Conservation (phyloP, 352 stramenopile genomes). For the Phytopythium vexans region DNA sequence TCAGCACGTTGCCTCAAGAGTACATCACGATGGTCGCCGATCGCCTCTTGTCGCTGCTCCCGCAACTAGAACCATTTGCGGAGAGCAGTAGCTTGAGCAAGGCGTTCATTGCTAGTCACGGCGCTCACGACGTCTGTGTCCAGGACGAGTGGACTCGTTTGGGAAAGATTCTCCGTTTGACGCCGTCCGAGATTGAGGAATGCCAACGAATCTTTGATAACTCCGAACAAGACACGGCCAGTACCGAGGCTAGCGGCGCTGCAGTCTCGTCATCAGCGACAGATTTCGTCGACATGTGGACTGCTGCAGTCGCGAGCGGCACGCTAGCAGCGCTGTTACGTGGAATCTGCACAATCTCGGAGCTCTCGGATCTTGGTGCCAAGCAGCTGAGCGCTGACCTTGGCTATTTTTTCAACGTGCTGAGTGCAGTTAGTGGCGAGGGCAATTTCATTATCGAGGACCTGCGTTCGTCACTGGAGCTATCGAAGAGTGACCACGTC, state of each 20-base stretch:
- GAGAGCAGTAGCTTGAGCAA: slow-evolving; percentile 61
- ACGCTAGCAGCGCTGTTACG: slow-evolving; percentile 54
- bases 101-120: slow-evolving; percentile 49
- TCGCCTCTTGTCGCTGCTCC: slow-evolving; percentile 70
- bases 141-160: slow-evolving; percentile 49
- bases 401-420: slow-evolving; percentile 78
- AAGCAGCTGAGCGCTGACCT: slow-evolving; percentile 67
- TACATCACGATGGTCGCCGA: slow-evolving; percentile 84
- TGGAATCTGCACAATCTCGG: slow-evolving; percentile 50
- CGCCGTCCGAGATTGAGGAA: slow-evolving; percentile 30
- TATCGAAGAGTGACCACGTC: slow-evolving; percentile 23
- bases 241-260: slow-evolving; percentile 4
- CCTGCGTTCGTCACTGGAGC: slow-evolving; percentile 37
- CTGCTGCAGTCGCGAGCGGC: slow-evolving; percentile 56
- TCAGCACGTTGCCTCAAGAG: slow-evolving; percentile 78
- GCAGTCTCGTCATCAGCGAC: slow-evolving; percentile 10
- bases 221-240: slow-evolving; percentile 7
- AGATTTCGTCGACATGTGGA: slow-evolving; percentile 81
- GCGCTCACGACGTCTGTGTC: slow-evolving; percentile 44
- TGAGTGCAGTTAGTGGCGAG: slow-evolving; percentile 64
- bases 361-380: slow-evolving; percentile 52
- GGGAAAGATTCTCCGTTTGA: slow-evolving; percentile 40
- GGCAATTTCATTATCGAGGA: slow-evolving; percentile 55
- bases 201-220: slow-evolving; percentile 47
- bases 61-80: slow-evolving; percentile 79